Conservation (phyloP, 225 moss, liverwort and hornwort genomes). For the Straminergon stramineum region DNA sequence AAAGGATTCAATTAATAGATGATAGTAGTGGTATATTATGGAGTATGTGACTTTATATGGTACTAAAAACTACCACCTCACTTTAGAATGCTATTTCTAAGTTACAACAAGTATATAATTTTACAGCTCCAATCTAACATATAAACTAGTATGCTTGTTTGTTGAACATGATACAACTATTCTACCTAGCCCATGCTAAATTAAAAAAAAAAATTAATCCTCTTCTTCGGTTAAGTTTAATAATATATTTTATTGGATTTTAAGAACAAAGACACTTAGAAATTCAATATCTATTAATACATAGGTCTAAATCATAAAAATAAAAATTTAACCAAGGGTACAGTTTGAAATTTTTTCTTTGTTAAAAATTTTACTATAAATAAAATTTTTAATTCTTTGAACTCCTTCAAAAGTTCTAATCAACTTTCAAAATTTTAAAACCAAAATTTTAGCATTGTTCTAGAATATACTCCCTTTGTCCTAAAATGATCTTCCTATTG, state of each 20-base stretch:
- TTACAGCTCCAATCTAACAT: neutral
- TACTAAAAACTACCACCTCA: no score
- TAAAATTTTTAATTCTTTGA: neutral
- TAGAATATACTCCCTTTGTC: no score
- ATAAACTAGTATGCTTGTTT: neutral
- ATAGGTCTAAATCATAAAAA: neutral
- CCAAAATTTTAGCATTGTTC: neutral
- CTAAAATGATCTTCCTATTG: no score
- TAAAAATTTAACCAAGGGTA: rapidly evolving
- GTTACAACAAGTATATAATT: no score
- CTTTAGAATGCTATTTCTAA: neutral
- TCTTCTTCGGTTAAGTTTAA: neutral
- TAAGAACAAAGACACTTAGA: neutral
- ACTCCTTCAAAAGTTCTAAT: neutral
- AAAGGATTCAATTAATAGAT: neutral
- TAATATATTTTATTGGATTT: neutral
- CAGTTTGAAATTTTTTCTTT: neutral
- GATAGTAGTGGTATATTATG: neutral
- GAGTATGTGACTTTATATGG: no score
- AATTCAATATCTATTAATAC: neutral
- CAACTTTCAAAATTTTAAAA: neutral
- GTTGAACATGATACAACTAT: neutral
- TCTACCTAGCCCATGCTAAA: neutral
- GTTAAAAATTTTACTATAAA: rapidly evolving
- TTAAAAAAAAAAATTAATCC: no score